These are phyloP conservation scores for Nicotiana benthamiana DNA, from an alignment of 257 asterid genomes.

Conservation along the genomic window DNA sequence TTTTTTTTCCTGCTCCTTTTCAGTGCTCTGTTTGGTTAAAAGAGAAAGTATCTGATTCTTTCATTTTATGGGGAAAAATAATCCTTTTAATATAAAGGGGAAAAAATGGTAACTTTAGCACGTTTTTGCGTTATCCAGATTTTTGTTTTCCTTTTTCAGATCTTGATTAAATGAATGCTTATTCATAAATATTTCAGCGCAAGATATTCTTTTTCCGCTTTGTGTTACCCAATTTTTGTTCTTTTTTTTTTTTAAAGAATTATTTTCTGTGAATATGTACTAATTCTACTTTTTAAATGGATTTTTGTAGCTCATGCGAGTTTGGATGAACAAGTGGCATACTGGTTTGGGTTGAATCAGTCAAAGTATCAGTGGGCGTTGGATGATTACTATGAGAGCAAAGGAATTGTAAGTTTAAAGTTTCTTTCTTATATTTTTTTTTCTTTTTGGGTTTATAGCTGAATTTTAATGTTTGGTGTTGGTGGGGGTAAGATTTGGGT, in stretches of 20 bases:
- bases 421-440: not conserved
- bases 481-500: not conserved
- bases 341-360: conserved; percentile 93
- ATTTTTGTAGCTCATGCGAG: conserved; percentile 57
- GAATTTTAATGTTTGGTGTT: not conserved
- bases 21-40: not conserved
- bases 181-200: not conserved
- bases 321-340: conserved; percentile 86
- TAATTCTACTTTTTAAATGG: not conserved
- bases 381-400: conserved; percentile 68
- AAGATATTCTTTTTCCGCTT: not conserved
- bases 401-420: conserved; percentile 39
- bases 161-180: not conserved
- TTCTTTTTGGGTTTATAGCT: not conserved
- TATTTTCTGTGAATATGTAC: not conserved
- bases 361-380: conserved; percentile 97
- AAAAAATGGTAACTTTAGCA: not conserved
- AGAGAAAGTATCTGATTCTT: not conserved
- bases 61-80: not conserved
- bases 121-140: not conserved
- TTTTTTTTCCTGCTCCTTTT: not conserved
- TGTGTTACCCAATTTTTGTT: not conserved
- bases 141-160: not conserved
- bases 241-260: not conserved
- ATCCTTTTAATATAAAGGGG: not conserved